phyloP scores from a whole-genome alignment of 805 yeast species.

The Yamadazyma sp. region DNA sequence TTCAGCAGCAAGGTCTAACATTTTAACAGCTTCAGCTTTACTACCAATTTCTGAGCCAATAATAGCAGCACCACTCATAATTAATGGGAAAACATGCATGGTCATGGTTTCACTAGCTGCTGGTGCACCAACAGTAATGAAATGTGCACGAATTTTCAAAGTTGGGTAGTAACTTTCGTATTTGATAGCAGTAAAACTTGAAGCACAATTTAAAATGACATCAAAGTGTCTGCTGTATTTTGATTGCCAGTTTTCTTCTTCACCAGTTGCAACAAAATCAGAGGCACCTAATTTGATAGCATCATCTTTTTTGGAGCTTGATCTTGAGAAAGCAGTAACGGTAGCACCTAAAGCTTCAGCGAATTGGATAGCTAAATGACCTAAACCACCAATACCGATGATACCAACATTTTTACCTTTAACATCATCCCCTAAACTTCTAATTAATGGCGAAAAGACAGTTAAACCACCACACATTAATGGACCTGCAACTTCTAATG shows the following conservation, averaged over 20 bases:
- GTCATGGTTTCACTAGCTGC: constrained; percentile 18
- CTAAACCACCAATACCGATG: constrained; percentile 66
- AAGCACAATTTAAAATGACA: constrained; percentile 51
- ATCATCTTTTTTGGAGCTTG: constrained; percentile 25
- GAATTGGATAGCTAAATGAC: constrained; percentile 59
- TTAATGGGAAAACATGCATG: constrained; percentile 25
- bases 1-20: constrained; percentile 38
- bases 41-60: constrained; percentile 34
- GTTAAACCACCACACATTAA: constrained; percentile 58
- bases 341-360: constrained; percentile 61
- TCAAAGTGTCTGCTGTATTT: constrained; percentile 40
- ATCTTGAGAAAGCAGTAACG: constrained; percentile 29
- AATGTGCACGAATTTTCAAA: constrained; percentile 25
- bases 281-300: constrained; percentile 32
- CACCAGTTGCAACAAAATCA: constrained; percentile 46
- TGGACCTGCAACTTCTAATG: constrained; percentile 47
- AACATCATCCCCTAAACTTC: constrained; percentile 33
- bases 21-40: constrained; percentile 31
- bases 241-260: constrained; percentile 39
- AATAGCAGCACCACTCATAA: constrained; percentile 26
- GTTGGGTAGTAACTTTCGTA: constrained; percentile 45
- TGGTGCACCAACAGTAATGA: constrained; percentile 28
- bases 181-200: constrained; percentile 49
- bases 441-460: constrained; percentile 48
- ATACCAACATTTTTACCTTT: constrained; percentile 50